Conservation (phyloP, 164 flowering plant species). For the Echeveria elegans region DNA sequence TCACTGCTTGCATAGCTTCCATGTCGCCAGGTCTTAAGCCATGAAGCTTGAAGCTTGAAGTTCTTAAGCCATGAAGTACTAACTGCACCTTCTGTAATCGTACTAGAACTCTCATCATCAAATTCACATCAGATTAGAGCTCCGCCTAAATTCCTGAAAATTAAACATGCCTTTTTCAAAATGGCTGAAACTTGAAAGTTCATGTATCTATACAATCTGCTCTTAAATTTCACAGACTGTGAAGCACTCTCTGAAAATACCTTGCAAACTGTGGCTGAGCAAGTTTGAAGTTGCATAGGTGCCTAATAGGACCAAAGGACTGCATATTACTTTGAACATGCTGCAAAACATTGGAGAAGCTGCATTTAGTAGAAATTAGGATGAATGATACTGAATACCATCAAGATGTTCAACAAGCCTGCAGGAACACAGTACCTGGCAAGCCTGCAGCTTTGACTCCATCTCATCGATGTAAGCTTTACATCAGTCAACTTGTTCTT, state of each 20-base stretch:
- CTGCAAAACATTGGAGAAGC: conserved; percentile 29
- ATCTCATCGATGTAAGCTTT: conserved; percentile 89
- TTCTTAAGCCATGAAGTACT: conserved; percentile 79
- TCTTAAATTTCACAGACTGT: background rate
- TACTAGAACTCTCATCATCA: conserved; percentile 45
- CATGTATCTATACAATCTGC: background rate
- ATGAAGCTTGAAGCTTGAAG: too few relatives aligned
- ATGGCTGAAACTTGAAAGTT: background rate
- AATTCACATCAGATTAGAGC: conserved; percentile 72
- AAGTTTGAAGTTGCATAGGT: conserved; percentile 62
- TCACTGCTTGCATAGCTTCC: too few relatives aligned
- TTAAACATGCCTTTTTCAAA: background rate
- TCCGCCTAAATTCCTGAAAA: conserved; percentile 65
- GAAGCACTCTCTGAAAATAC: conserved; percentile 21
- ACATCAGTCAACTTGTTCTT: conserved; percentile 90
- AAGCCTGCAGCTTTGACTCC: too few relatives aligned
- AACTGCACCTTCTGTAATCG: conserved; percentile 63
- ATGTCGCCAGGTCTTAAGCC: too few relatives aligned
- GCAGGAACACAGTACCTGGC: conserved; percentile 69
- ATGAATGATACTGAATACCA: background rate
- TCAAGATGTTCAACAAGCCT: too few relatives aligned
- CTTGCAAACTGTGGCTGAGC: conserved; percentile 77
- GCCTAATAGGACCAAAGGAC: conserved; percentile 95
- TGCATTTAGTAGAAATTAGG: background rate
- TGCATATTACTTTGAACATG: conserved; percentile 80